Conservation (phyloP, 257 asterid genomes). For the Gynochthodes officinalis region DNA sequence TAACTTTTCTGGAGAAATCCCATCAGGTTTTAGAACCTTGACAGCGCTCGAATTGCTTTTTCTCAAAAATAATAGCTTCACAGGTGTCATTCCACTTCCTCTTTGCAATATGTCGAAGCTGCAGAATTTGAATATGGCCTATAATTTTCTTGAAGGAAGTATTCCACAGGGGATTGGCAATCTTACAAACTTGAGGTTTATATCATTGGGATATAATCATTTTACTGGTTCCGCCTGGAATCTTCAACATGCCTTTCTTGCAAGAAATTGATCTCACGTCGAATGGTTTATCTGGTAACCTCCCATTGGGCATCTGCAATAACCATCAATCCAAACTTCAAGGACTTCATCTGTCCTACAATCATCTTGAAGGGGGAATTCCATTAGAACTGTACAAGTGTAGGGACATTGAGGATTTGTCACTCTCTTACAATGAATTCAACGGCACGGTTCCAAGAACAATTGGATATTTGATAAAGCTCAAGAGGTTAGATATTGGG, state of each 20-base stretch:
- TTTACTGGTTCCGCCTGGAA: constrained; percentile 20
- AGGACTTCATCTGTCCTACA: constrained; percentile 7
- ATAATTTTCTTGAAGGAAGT: constrained; percentile 36
- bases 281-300: constrained; percentile 25
- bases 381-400: constrained; percentile 35
- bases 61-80: constrained; percentile 38
- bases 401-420: constrained; percentile 21
- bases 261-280: constrained; percentile 6
- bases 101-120: constrained; percentile 38
- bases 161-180: constrained; percentile 26
- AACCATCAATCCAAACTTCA: constrained; percentile 7
- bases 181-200: constrained; percentile 16
- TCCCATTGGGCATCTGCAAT: constrained; percentile 25
- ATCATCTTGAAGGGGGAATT: constrained; percentile 31
- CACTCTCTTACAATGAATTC: constrained; percentile 33
- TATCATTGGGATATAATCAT: constrained; percentile 16
- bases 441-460: constrained; percentile 33
- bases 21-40: constrained; percentile 39
- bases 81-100: constrained; percentile 42
- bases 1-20: constrained; percentile 34
- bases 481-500: constrained; percentile 20
- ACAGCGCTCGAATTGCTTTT: constrained; percentile 20
- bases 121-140: constrained; percentile 22
- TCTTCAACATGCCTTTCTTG: constrained; percentile 28
- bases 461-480: constrained; percentile 24